Conservation (phyloP, 129 eudicot species). For the Dittrichia graveolens region DNA sequence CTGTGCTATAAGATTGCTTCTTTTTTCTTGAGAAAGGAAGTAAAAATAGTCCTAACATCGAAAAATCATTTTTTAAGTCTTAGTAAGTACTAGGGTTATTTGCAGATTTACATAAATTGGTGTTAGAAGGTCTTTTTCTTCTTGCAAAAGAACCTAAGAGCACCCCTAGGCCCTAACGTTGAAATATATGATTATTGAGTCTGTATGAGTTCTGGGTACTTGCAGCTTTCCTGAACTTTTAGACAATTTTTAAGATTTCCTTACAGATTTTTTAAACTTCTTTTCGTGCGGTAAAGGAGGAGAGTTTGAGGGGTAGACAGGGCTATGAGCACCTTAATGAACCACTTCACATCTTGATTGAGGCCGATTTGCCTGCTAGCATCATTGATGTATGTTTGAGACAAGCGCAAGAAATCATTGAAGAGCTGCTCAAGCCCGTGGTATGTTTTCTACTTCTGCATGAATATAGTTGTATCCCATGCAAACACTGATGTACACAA, state of each 20-base stretch:
- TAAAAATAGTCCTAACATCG: no score
- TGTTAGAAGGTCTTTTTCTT: not conserved
- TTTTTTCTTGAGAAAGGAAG: no score
- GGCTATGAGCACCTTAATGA: slow-evolving; percentile 88
- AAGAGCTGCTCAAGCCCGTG: slow-evolving; percentile 83
- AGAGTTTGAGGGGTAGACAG: slow-evolving; percentile 74
- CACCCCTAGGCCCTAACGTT: no score
- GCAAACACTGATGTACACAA: not conserved
- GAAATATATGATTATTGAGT: not conserved
- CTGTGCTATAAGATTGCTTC: no score
- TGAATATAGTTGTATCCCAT: not conserved
- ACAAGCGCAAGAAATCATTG: slow-evolving; percentile 75
- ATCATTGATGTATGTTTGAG: slow-evolving; percentile 60
- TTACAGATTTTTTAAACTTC: no score
- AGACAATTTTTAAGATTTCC: no score
- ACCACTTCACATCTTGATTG: slow-evolving; percentile 68
- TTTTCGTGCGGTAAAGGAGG: slow-evolving; percentile 45
- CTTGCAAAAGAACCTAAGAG: no score
- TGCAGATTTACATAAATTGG: not conserved
- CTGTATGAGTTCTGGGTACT: not conserved
- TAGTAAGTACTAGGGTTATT: no score
- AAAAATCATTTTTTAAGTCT: no score
- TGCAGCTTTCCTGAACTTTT: no score
- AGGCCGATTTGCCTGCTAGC: slow-evolving; percentile 70
- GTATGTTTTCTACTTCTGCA: slow-evolving; percentile 36